Percentiles rank a stretch among this genome's conserved stretches.
Conservation (phyloP, 1,284 basidiomycete genomes). For the Cystobasidium sp. region DNA sequence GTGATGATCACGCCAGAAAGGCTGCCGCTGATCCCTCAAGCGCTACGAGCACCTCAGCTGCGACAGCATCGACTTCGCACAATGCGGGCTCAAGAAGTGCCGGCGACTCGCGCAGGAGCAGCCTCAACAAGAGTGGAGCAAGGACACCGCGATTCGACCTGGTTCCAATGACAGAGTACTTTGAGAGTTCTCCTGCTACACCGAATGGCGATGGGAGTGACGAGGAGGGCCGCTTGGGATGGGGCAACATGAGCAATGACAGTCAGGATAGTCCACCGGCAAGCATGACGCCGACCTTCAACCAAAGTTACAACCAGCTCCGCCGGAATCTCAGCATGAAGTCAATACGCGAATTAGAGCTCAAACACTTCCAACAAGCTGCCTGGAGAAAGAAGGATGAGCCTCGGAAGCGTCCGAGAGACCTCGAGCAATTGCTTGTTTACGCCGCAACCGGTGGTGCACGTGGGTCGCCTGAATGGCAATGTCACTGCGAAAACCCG, state of each 20-base stretch:
- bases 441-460: conserved; percentile 75
- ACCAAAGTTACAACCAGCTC: conserved; percentile 46
- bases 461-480: conserved; percentile 64
- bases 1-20: background rate
- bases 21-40: background rate
- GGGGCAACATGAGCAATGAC: conserved; percentile 15
- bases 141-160: conserved; percentile 40
- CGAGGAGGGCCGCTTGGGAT: background rate
- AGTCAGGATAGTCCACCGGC: conserved; percentile 31
- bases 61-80: background rate
- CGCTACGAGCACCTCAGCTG: background rate
- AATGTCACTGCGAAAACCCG: background rate
- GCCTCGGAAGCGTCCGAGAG: conserved; percentile 69
- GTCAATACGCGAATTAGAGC: conserved; percentile 47
- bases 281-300: conserved; percentile 49
- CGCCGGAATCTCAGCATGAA: conserved; percentile 48
- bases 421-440: conserved; percentile 70
- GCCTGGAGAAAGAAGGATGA: conserved; percentile 84
- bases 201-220: conserved; percentile 14
- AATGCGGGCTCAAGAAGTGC: conserved; percentile 2
- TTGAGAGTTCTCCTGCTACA: conserved; percentile 14
- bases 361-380: conserved; percentile 71
- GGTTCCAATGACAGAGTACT: conserved; percentile 31
- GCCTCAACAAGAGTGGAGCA: conserved; percentile 31
- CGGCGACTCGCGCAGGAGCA: conserved; percentile 26